phyloP scores from a whole-genome alignment of 331 rosid species.

The Phaseolus coccineus region DNA sequence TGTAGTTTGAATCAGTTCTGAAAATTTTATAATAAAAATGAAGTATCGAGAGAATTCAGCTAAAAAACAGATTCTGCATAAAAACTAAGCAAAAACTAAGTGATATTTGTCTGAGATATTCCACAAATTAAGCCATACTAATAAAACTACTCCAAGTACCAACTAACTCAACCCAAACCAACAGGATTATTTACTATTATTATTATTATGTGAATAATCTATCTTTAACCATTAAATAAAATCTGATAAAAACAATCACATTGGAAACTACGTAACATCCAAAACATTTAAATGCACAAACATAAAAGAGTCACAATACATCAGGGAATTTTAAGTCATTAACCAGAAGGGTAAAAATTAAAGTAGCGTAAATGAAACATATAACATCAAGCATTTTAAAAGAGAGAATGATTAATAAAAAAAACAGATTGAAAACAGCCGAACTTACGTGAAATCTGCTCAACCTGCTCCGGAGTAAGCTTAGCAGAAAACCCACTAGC shows the following conservation, averaged over 20 bases:
- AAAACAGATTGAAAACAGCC: background rate
- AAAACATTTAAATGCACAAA: background rate
- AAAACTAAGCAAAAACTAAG: background rate
- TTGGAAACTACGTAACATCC: background rate
- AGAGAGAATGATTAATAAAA: background rate
- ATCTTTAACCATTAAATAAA: no score
- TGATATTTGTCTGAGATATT: background rate
- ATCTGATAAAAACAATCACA: background rate
- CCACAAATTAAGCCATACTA: constrained; percentile 8
- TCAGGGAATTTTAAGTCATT: background rate
- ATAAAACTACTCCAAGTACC: no score
- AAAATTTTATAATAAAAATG: background rate
- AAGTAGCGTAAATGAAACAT: background rate
- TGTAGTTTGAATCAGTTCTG: background rate
- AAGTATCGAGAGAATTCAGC: background rate
- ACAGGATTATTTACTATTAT: no score
- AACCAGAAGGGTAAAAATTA: background rate
- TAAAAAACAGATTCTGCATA: background rate
- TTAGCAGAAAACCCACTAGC: constrained; percentile 97
- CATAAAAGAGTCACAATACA: background rate
- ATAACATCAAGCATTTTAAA: background rate
- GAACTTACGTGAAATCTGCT: constrained; percentile 57
- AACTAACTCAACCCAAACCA: no score
- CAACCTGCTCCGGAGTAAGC: constrained; percentile 91
- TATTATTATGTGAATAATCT: background rate